These are phyloP conservation scores for Trebouxia sp. DNA, from an alignment of 139 green algal genomes.

Conservation along the genomic window DNA sequence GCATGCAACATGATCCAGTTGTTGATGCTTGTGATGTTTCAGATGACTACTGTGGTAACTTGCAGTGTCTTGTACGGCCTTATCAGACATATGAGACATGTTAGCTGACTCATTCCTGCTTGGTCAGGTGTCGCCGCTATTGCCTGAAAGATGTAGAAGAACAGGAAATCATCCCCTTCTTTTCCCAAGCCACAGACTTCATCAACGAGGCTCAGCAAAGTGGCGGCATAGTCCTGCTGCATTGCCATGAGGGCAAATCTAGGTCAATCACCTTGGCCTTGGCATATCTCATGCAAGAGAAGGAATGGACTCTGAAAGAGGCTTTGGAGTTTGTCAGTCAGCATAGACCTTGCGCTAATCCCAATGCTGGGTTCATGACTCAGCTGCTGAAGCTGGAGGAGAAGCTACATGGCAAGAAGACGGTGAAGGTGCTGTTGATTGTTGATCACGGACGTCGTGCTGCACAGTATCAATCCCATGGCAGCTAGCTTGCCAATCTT, in stretches of 20 bases:
- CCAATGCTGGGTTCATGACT: constrained; percentile 84
- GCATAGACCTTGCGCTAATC: constrained; percentile 59
- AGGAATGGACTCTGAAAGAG: constrained; percentile 55
- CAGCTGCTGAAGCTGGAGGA: constrained; percentile 67
- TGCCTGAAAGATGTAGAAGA: constrained; percentile 77
- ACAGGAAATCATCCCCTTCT: constrained; percentile 73
- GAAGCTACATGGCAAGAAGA: constrained; percentile 61
- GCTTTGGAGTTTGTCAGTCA: constrained; percentile 55
- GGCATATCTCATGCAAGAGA: constrained; percentile 69
- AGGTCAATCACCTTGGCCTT: constrained; percentile 76
- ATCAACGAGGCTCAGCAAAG: constrained; percentile 58
- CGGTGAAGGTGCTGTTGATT: constrained; percentile 57
- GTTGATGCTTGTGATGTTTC: too few relatives aligned
- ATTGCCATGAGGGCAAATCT: constrained; percentile 87
- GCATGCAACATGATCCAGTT: too few relatives aligned
- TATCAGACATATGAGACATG: too few relatives aligned
- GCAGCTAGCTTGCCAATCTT: neutral
- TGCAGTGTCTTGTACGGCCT: too few relatives aligned
- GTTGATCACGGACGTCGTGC: too few relatives aligned
- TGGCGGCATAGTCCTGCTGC: constrained; percentile 73
- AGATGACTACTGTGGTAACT: too few relatives aligned
- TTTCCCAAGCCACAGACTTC: constrained; percentile 62
- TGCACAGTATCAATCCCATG: neutral
- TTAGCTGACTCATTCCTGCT: too few relatives aligned
- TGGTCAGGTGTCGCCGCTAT: constrained; percentile 55